phyloP scores from a whole-genome alignment of 768 basidiomycete genomes.

The Lepiota subincarnata region DNA sequence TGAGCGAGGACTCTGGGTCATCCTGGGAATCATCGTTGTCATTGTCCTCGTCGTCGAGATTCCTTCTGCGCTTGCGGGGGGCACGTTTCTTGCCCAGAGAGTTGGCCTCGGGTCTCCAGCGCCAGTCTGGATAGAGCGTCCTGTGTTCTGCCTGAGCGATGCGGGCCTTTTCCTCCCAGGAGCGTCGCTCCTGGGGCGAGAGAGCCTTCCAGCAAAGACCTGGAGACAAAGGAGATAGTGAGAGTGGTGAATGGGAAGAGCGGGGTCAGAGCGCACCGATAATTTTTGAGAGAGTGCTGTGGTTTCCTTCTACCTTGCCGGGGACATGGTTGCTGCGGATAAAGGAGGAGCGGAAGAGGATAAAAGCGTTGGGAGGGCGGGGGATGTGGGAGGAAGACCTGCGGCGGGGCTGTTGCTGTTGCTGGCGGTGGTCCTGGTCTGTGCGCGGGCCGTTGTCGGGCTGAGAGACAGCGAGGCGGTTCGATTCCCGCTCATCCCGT shows the following conservation, averaged over 20 bases:
- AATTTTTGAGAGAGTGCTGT: conserved; percentile 77
- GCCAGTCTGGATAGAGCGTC: conserved; percentile 74
- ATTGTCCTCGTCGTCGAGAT: conserved; percentile 19
- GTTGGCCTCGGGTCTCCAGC: conserved; percentile 64
- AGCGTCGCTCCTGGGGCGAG: conserved; percentile 58
- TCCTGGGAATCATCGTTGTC: conserved; percentile 19
- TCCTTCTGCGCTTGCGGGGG: conserved; percentile 15
- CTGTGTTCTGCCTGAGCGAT: conserved; percentile 73
- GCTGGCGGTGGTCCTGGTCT: too few relatives aligned
- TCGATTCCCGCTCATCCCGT: conserved; percentile 1
- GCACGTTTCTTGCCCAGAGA: conserved; percentile 36
- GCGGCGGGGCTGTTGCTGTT: too few relatives aligned
- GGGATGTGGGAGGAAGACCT: conserved; percentile 51
- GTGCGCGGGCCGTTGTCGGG: too few relatives aligned
- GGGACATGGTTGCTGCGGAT: conserved; percentile 72
- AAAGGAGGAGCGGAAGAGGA: conserved; percentile 78
- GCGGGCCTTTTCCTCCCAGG: conserved; percentile 74
- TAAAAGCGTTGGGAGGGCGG: conserved; percentile 82
- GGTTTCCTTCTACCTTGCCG: conserved; percentile 75
- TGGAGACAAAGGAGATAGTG: conserved; percentile 19
- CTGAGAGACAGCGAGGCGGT: too few relatives aligned
- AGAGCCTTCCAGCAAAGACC: conserved; percentile 76
- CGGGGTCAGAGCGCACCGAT: conserved; percentile 47
- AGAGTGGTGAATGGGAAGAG: neutral
- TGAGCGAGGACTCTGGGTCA: conserved; percentile 12